Conservation (phyloP, 2,329 filamentous ascomycete species). For the Graphium sp. region DNA sequence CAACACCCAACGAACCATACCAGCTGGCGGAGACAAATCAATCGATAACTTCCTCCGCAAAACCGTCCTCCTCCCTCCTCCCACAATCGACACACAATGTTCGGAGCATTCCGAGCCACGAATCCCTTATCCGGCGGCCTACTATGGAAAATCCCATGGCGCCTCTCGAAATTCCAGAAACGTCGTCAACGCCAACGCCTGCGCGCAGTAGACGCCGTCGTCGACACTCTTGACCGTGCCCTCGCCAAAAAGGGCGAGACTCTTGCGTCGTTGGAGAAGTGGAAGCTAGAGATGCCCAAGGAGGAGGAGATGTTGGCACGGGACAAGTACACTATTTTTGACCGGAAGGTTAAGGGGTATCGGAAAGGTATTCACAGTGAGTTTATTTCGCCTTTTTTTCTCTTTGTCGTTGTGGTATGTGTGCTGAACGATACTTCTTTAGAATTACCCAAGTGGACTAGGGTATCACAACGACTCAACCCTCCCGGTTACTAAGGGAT, state of each 20-base stretch:
- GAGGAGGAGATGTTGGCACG: slow-evolving; percentile 90
- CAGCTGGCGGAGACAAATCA: too few species aligned
- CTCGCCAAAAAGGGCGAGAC: slow-evolving; percentile 57
- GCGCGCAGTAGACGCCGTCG: slow-evolving; percentile 72
- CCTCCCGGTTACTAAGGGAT: slow-evolving; percentile 75
- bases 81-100: slow-evolving; percentile 58
- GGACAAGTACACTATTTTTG: slow-evolving; percentile 98
- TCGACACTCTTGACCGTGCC: slow-evolving; percentile 66
- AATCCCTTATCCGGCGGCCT: slow-evolving; percentile 64
- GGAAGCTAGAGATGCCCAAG: slow-evolving; percentile 91
- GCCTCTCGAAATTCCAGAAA: slow-evolving; percentile 84
- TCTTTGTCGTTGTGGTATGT: slow-evolving; percentile 2
- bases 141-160: slow-evolving; percentile 95
- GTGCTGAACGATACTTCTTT: slow-evolving; percentile 6
- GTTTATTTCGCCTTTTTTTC: slow-evolving; percentile 18
- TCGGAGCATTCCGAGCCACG: slow-evolving; percentile 67
- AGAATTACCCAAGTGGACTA: slow-evolving; percentile 87
- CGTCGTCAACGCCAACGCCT: slow-evolving; percentile 69
- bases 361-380: slow-evolving; percentile 94
- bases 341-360: slow-evolving; percentile 88
- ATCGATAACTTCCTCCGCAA: too few species aligned
- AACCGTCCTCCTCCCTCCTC: slow-evolving; percentile 2
- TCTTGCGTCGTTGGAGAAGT: slow-evolving; percentile 65
- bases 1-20: too few species aligned
- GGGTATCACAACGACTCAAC: slow-evolving; percentile 85